Base-by-base conservation (phyloP, 2,329 filamentous ascomycete genomes). In the Fusarium mangiferae region DNA sequence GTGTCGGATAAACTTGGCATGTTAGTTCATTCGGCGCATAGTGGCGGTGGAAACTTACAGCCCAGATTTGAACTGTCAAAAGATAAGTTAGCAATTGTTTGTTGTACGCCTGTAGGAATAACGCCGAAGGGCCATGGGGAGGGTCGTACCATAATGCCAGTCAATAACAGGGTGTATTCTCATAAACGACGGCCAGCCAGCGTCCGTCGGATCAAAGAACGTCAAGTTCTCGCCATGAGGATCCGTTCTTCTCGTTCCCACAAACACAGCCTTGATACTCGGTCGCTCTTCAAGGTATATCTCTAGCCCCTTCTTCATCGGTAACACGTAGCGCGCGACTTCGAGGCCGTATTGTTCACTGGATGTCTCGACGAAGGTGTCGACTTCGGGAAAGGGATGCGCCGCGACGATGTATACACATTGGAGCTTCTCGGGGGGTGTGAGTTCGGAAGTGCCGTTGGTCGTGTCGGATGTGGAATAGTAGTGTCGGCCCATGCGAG, bases 81-180 rank as follows among this genome's bases (percentile, higher is more conserved):
- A 30, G 8, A 2, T 15, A 5, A 11, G 28, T 74, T n/a, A 74
- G 72, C 36, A 7, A 14, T 46, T n/a, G n/a, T n/a, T n/a, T n/a
- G n/a, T n/a, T n/a, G n/a, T n/a, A n/a, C n/a, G n/a, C n/a, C n/a
- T n/a, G n/a, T n/a, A n/a, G n/a, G n/a, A n/a, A n/a, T n/a, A n/a
- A n/a, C n/a, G n/a, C n/a, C n/a, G n/a, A n/a, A n/a, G n/a, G n/a
- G n/a, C n/a, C n/a, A n/a, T n/a, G n/a, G n/a, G n/a, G n/a, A n/a
- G n/a, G n/a, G 11, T 24, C 70, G 12, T 71, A 74, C 72, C 80
- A 68, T 73, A 98, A 81, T 96, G 94, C 96, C 96, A 99, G 83
- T 99, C 96, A 79, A 99, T 95, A 15, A 99, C 93, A 0, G 96
- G 96, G 82, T 99, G 95, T 68, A 98, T 88, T 66, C 96, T 90